These are phyloP conservation scores for Adansonia grandidieri DNA, from an alignment of 441 rosid genomes.

Conservation along the genomic window DNA sequence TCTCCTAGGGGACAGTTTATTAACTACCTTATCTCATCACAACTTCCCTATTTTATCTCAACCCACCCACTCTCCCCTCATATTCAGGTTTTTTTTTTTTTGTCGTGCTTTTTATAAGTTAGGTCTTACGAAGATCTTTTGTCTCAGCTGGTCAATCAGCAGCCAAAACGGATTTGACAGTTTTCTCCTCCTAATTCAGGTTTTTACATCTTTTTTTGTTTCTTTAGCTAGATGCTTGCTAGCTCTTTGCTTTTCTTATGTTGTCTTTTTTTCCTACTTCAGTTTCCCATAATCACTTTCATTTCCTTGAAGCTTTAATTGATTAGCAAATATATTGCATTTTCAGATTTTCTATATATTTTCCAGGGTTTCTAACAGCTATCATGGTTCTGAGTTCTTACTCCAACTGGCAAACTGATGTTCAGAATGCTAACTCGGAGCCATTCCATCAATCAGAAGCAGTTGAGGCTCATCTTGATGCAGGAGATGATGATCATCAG, in stretches of 20 bases:
- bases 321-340: not conserved
- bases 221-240: not conserved
- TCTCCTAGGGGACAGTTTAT: too few species aligned
- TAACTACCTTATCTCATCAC: constrained; percentile 11
- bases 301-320: not conserved
- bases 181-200: constrained; percentile 4
- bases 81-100: constrained; percentile 3
- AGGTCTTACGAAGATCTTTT: not conserved
- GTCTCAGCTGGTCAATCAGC: not conserved
- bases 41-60: constrained; percentile 18
- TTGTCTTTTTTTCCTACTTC: not conserved
- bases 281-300: not conserved
- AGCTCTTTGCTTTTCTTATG: not conserved
- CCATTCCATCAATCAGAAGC: not conserved
- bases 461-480: not conserved
- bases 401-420: constrained; percentile 10
- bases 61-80: constrained; percentile 5
- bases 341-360: not conserved
- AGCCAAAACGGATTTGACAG: not conserved
- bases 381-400: constrained; percentile 20
- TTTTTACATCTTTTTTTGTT: not conserved
- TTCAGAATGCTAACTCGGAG: not conserved
- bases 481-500: not conserved
- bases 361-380: not conserved
- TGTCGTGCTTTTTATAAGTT: not conserved